Percentiles rank a stretch among this genome's conserved stretches.
Evolutionary conservation across 192 early-diverging fungal genomes (phyloP).

Genomic region (Coemansia sp.): DNA sequence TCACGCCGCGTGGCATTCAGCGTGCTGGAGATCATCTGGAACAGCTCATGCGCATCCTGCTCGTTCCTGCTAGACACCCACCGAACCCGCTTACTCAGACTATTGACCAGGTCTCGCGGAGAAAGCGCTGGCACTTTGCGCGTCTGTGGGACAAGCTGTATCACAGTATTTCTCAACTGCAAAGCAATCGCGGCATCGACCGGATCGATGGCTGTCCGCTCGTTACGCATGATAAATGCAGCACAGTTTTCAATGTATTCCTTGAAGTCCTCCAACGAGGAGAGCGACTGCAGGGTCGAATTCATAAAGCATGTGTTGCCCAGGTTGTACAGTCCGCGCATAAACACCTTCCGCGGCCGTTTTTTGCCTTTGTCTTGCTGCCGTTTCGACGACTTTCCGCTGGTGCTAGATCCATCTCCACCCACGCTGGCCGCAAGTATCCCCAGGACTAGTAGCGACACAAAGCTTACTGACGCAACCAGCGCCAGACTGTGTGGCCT

Average conservation of each 20-base stretch:
- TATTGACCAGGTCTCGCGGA: slow-evolving; percentile 48
- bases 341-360: slow-evolving; percentile 41
- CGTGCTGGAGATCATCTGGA: slow-evolving; percentile 58
- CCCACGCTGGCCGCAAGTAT: slow-evolving; percentile 22
- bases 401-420: background rate
- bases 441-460: slow-evolving; percentile 34
- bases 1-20: slow-evolving; percentile 36
- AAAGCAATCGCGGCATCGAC: slow-evolving; percentile 30
- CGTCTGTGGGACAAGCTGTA: slow-evolving; percentile 39
- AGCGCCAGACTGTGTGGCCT: slow-evolving; percentile 30
- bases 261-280: slow-evolving; percentile 32
- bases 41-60: slow-evolving; percentile 67
- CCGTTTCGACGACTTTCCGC: slow-evolving; percentile 4
- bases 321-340: slow-evolving; percentile 74
- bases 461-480: slow-evolving; percentile 40
- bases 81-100: slow-evolving; percentile 55
- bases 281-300: slow-evolving; percentile 64
- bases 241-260: slow-evolving; percentile 47
- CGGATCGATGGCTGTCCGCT: slow-evolving; percentile 5
- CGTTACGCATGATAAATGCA: background rate
- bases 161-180: slow-evolving; percentile 26
- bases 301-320: slow-evolving; percentile 93
- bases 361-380: slow-evolving; percentile 15
- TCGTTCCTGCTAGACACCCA: slow-evolving; percentile 59
- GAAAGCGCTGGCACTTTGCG: slow-evolving; percentile 40